A percentile compares a stretch with the other conserved stretches of the same genome.
These are phyloP conservation scores for Coccomyxa sp. DNA, from an alignment of 139 green algal genomes.

Conservation along the genomic window DNA sequence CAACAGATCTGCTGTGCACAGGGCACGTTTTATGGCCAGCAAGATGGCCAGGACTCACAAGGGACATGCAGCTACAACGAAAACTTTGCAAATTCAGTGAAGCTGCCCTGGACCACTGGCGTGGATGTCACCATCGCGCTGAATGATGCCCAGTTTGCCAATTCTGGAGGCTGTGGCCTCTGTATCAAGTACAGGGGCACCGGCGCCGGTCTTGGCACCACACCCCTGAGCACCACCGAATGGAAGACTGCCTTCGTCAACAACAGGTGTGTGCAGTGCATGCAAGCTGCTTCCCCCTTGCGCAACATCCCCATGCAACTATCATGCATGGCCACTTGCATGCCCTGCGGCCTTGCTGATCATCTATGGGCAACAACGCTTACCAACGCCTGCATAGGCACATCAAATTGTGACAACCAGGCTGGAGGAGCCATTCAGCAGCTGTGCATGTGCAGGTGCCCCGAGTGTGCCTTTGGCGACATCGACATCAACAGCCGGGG, in stretches of 20 bases:
- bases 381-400: background rate
- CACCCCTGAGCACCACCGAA: background rate
- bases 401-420: too few relatives aligned
- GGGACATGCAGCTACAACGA: constrained; percentile 24
- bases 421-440: background rate
- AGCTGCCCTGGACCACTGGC: constrained; percentile 12
- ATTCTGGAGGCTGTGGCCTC: constrained; percentile 11
- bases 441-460: constrained; percentile 9
- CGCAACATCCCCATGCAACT: background rate
- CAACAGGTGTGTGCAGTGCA: background rate
- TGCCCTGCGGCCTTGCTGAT: background rate
- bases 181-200: constrained; percentile 24
- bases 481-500: constrained; percentile 20
- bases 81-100: constrained; percentile 23
- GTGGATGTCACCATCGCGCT: constrained; percentile 16
- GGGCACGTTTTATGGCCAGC: constrained; percentile 19
- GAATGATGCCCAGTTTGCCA: constrained; percentile 19
- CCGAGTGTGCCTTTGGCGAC: constrained; percentile 15
- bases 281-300: background rate
- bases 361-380: background rate
- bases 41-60: constrained; percentile 7
- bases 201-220: constrained; percentile 22
- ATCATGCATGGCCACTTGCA: background rate
- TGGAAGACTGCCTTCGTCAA: constrained; percentile 11
- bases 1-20: background rate